Conservation (phyloP, 1,139 yeast genomes). For the Taiozyma sp. region DNA sequence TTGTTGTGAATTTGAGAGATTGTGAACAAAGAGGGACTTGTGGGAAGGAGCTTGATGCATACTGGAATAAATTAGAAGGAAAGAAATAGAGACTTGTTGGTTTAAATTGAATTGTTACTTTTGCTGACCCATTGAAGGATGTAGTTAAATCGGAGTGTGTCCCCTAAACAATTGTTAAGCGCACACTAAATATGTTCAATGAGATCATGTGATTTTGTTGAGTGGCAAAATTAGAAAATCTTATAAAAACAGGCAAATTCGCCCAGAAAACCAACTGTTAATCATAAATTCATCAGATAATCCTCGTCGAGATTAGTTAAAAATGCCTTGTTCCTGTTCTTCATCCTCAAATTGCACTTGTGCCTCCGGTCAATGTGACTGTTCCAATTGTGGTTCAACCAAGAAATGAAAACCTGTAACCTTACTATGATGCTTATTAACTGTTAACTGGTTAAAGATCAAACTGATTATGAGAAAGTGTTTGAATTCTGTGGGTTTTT, state of each 20-base stretch:
- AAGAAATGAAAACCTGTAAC: background rate
- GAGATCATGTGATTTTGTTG: no score
- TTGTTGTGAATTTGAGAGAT: constrained; percentile 53
- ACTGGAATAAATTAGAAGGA: constrained; percentile 22
- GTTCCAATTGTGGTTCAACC: constrained; percentile 1
- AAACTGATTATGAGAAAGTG: background rate
- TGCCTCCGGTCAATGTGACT: constrained; percentile 1
- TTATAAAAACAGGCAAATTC: no score
- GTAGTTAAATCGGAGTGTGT: no score
- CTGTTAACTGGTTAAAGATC: no score
- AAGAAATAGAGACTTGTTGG: background rate
- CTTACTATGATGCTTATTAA: no score
- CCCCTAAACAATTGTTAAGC: no score
- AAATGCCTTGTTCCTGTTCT: background rate
- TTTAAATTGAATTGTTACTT: no score
- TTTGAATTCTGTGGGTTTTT: background rate
- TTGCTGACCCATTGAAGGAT: no score
- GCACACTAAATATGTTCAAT: no score
- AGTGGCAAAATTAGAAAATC: no score
- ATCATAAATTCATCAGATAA: background rate
- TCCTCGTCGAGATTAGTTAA: background rate
- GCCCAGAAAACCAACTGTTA: background rate
- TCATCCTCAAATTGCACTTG: constrained; percentile 2
- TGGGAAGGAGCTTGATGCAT: constrained; percentile 40
- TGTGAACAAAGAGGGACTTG: constrained; percentile 46